phyloP scores from a whole-genome alignment of 306 rosid species.

The Vigna angularis region DNA sequence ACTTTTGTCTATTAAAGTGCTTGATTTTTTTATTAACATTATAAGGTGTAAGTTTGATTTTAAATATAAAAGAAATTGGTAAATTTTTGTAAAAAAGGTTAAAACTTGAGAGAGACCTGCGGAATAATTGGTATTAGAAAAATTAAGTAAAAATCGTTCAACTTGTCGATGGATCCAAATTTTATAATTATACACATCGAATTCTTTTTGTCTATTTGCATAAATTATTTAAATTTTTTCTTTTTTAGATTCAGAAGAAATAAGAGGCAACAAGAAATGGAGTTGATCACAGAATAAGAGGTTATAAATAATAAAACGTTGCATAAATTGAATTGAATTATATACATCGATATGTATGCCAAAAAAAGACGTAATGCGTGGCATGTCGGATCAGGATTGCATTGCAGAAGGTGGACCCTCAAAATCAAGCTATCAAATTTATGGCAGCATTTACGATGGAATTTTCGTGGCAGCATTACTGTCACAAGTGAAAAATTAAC shows the following conservation, averaged over 20 bases:
- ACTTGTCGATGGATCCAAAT: not conserved
- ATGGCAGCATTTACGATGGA: not conserved
- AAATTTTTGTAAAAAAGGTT: not conserved
- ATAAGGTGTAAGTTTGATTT: too few relatives aligned
- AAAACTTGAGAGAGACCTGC: not conserved
- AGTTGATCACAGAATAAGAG: not conserved
- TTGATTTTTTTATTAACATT: too few relatives aligned
- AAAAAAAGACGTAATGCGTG: not conserved
- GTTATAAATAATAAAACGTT: slow-evolving; percentile 12
- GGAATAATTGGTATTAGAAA: not conserved
- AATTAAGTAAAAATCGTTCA: not conserved
- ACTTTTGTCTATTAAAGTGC: too few relatives aligned
- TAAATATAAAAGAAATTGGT: not conserved
- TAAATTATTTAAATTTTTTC: not conserved
- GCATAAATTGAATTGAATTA: too few relatives aligned
- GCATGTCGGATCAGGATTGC: slow-evolving; percentile 3
- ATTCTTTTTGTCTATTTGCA: not conserved
- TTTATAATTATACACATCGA: not conserved
- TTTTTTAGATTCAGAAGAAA: too few relatives aligned
- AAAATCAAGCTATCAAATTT: slow-evolving; percentile 22
- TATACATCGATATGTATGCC: not conserved
- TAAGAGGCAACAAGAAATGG: not conserved
- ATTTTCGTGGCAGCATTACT: not conserved
- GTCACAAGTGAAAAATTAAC: not conserved
- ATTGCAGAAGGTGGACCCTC: slow-evolving; percentile 42